Evolutionary conservation across 805 yeast species (phyloP).

Genomic region (Pichia occidentalis): DNA sequence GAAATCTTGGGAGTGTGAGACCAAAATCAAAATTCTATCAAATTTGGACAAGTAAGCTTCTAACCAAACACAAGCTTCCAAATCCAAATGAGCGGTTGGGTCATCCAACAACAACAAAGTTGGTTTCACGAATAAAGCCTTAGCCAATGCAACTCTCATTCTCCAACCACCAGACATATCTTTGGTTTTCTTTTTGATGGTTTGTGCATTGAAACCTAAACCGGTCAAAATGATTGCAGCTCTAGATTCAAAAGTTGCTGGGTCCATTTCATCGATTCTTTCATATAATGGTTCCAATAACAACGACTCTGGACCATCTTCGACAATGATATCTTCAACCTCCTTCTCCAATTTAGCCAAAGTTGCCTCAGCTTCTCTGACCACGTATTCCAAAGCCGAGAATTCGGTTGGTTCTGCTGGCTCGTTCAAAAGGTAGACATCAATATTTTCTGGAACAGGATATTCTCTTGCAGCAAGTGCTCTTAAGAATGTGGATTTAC

Average conservation of each 20-base stretch:
- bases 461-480: conserved; percentile 93
- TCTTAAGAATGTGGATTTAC: conserved; percentile 91
- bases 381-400: conserved; percentile 93
- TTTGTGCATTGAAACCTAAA: conserved; percentile 86
- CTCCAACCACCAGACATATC: conserved; percentile 99
- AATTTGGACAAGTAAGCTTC: conserved; percentile 95
- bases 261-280: conserved; percentile 93
- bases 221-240: conserved; percentile 95
- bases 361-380: conserved; percentile 91
- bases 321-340: conserved; percentile 83
- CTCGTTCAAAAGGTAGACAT: conserved; percentile 89
- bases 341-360: conserved; percentile 83
- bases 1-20: conserved; percentile 99
- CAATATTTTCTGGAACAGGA: conserved; percentile 90
- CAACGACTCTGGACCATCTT: conserved; percentile 91
- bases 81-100: conserved; percentile 98
- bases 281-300: conserved; percentile 84
- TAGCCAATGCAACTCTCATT: conserved; percentile 98
- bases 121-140: conserved; percentile 97
- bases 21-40: conserved; percentile 88
- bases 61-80: conserved; percentile 99
- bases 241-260: conserved; percentile 90
- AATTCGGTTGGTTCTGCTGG: conserved; percentile 93
- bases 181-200: conserved; percentile 89
- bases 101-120: conserved; percentile 91